Conservation (phyloP, 2,329 filamentous ascomycete genomes). For the Remersonia thermophila region DNA sequence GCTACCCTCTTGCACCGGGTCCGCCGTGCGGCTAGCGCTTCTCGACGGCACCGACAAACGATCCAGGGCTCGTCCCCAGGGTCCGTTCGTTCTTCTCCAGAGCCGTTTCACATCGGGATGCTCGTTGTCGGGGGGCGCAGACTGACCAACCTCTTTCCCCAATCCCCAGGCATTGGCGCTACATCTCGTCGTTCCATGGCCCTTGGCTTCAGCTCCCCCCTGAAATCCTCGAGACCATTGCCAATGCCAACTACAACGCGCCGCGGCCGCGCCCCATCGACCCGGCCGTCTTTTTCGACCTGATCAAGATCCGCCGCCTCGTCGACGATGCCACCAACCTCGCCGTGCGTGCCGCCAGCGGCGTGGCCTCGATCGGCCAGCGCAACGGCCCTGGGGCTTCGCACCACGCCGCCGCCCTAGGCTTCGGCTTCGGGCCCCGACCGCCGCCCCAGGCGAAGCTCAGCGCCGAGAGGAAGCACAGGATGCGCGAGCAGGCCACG, state of each 20-base stretch:
- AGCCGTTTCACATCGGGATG: too few species aligned
- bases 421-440: slow-evolving; percentile 39
- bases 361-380: slow-evolving; percentile 53
- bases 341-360: slow-evolving; percentile 64
- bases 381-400: slow-evolving; percentile 38
- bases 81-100: too few species aligned
- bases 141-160: neutral
- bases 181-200: slow-evolving; percentile 73
- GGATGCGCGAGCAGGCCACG: slow-evolving; percentile 70
- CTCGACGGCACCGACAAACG: too few species aligned
- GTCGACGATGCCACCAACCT: slow-evolving; percentile 72
- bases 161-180: slow-evolving; percentile 64
- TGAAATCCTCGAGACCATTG: slow-evolving; percentile 67
- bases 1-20: neutral
- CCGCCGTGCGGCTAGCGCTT: too few species aligned
- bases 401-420: slow-evolving; percentile 27
- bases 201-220: slow-evolving; percentile 71
- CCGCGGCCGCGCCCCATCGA: slow-evolving; percentile 67
- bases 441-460: slow-evolving; percentile 49
- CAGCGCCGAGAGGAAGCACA: slow-evolving; percentile 63
- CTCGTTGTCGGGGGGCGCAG: neutral
- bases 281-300: slow-evolving; percentile 69
- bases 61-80: too few species aligned
- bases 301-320: slow-evolving; percentile 67
- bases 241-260: slow-evolving; percentile 67